phyloP scores from a whole-genome alignment of 495 filamentous ascomycete species.

The Neurospora sp. region DNA sequence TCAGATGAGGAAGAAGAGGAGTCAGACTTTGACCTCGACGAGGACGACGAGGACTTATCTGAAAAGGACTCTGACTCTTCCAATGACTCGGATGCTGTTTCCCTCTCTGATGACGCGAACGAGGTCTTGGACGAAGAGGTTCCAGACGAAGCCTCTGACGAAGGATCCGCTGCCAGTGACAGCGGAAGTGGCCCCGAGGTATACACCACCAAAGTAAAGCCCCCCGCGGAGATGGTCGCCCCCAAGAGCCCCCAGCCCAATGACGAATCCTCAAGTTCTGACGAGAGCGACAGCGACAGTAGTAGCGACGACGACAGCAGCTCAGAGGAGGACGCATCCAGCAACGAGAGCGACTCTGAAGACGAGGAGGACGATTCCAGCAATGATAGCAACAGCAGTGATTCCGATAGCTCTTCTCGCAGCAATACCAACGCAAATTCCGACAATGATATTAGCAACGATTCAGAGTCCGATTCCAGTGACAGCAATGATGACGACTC shows the following conservation, averaged over 20 bases:
- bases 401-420: not conserved
- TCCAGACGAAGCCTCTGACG: constrained; percentile 5
- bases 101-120: not conserved
- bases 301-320: constrained; percentile 4
- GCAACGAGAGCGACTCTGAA: constrained; percentile 1
- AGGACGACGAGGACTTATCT: constrained; percentile 1
- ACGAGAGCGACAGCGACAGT: constrained; percentile 3
- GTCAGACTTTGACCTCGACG: constrained; percentile 1
- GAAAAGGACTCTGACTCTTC: constrained; percentile 17
- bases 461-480: not conserved
- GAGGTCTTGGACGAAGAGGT: not conserved
- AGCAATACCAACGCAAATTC: constrained; percentile 1
- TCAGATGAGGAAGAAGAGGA: not conserved
- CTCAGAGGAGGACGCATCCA: not conserved
- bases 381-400: not conserved
- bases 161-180: constrained; percentile 9
- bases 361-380: constrained; percentile 2
- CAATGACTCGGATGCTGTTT: constrained; percentile 8
- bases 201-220: not conserved
- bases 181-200: constrained; percentile 9
- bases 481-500: constrained; percentile 18
- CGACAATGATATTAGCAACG: not conserved
- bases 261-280: constrained; percentile 5
- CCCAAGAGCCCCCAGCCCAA: not conserved
- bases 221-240: not conserved